Conservation (phyloP, 140 eudicot species). For the Senecio squalidus region DNA sequence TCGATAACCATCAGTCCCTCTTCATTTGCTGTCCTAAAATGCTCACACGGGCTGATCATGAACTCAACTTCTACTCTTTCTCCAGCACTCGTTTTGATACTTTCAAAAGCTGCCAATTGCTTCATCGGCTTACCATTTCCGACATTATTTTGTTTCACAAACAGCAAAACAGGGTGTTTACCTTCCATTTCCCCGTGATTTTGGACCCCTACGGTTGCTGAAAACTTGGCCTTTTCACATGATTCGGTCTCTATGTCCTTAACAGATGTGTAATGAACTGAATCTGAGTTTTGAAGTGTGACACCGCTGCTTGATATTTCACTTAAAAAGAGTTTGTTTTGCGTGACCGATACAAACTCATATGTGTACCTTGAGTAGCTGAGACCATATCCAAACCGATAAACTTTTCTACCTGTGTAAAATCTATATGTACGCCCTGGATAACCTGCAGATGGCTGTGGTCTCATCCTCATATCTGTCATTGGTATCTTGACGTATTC, state of each 20-base stretch:
- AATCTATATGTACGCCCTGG: constrained; percentile 95
- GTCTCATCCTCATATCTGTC: constrained; percentile 99
- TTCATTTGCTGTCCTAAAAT: constrained; percentile 54
- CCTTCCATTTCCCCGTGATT: constrained; percentile 74
- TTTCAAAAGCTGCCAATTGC: constrained; percentile 76
- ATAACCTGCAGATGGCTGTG: constrained; percentile 67
- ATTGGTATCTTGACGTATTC: constrained; percentile 75
- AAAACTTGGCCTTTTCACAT: constrained; percentile 56
- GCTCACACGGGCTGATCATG: constrained; percentile 68
- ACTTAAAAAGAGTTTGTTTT: constrained; percentile 40
- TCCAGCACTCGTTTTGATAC: constrained; percentile 49
- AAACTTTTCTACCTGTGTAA: constrained; percentile 69
- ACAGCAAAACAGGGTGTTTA: constrained; percentile 67
- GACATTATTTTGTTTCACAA: constrained; percentile 35
- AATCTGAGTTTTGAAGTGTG: constrained; percentile 27
- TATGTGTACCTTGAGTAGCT: constrained; percentile 84
- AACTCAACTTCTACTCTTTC: constrained; percentile 45
- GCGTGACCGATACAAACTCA: constrained; percentile 45
- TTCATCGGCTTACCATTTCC: constrained; percentile 47
- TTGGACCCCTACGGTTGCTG: constrained; percentile 54
- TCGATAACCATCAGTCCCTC: constrained; percentile 68
- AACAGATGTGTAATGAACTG: constrained; percentile 34
- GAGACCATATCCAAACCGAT: constrained; percentile 79
- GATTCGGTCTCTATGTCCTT: constrained; percentile 36
- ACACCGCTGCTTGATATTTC: constrained; percentile 23